These are phyloP conservation scores for Hyaloscypha variabilis DNA, from an alignment of 495 filamentous ascomycete genomes.

Conservation along the genomic window DNA sequence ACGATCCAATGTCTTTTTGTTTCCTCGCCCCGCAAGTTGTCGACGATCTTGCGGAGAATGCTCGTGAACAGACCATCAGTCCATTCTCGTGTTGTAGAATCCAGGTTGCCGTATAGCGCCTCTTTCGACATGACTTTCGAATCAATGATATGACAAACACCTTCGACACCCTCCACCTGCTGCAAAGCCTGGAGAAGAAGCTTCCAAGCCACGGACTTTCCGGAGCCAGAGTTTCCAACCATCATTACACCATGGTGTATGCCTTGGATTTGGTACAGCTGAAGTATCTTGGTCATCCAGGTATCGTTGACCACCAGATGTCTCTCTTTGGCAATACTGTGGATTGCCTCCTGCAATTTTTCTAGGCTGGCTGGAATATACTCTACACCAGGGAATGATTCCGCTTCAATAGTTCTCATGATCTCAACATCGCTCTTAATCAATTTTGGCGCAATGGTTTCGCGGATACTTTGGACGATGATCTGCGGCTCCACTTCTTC, in stretches of 20 bases:
- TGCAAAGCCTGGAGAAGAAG: slow-evolving; percentile 92
- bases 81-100: slow-evolving; percentile 97
- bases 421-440: slow-evolving; percentile 86
- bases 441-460: slow-evolving; percentile 97
- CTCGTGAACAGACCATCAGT: slow-evolving; percentile 98
- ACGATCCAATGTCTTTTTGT: slow-evolving; percentile 98
- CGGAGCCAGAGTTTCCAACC: slow-evolving; percentile 93
- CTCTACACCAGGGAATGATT: slow-evolving; percentile 89
- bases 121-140: slow-evolving; percentile 99
- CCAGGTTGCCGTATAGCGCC: slow-evolving; percentile 89
- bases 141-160: slow-evolving; percentile 96
- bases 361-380: slow-evolving; percentile 89
- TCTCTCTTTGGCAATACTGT: slow-evolving; percentile 75
- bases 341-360: slow-evolving; percentile 78
- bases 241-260: slow-evolving; percentile 99
- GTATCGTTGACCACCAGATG: slow-evolving; percentile 86
- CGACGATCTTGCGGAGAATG: slow-evolving; percentile 96
- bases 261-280: slow-evolving; percentile 95
- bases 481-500: slow-evolving; percentile 93
- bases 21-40: slow-evolving; percentile 97
- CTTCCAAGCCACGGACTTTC: slow-evolving; percentile 94
- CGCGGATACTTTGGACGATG: slow-evolving; percentile 95
- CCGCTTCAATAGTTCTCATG: slow-evolving; percentile 81
- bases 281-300: slow-evolving; percentile 96
- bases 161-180: slow-evolving; percentile 85